phyloP scores from a whole-genome alignment of 1,139 yeast species.

The Pichia sp. region DNA sequence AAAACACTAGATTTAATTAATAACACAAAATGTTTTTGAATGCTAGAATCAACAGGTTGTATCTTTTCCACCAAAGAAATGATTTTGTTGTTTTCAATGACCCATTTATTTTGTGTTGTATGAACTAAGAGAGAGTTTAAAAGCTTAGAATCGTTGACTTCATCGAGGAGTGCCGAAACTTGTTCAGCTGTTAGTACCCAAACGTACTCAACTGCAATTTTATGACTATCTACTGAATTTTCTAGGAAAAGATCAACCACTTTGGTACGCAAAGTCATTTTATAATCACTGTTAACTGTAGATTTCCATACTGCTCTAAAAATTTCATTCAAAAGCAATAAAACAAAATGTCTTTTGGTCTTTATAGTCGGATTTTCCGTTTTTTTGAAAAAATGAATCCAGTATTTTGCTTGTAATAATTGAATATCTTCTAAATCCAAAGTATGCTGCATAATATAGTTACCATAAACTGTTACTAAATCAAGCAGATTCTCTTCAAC shows the following conservation, averaged over 20 bases:
- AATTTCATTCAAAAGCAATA: slow-evolving; percentile 35
- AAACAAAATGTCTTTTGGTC: slow-evolving; percentile 27
- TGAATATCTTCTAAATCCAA: slow-evolving; percentile 10
- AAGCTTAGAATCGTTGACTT: slow-evolving; percentile 13
- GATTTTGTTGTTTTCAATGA: slow-evolving; percentile 1
- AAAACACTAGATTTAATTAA: slow-evolving; percentile 1
- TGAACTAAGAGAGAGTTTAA: slow-evolving; percentile 5
- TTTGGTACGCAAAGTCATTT: slow-evolving; percentile 1
- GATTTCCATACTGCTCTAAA: slow-evolving; percentile 29
- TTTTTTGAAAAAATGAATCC: slow-evolving; percentile 22
- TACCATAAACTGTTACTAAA: slow-evolving; percentile 35
- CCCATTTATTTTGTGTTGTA: slow-evolving; percentile 3
- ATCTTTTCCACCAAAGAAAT: not conserved
- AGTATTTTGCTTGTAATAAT: slow-evolving; percentile 26
- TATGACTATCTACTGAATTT: not conserved
- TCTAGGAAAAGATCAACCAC: not conserved
- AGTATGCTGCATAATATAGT: slow-evolving; percentile 30
- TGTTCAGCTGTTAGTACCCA: slow-evolving; percentile 21
- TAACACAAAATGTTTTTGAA: not conserved
- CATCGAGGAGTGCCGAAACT: slow-evolving; percentile 13
- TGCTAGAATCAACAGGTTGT: not conserved
- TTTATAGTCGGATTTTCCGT: not conserved
- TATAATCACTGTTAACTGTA: slow-evolving; percentile 1
- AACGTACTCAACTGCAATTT: slow-evolving; percentile 5
- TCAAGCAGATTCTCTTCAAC: slow-evolving; percentile 23